Evolutionary conservation across 2,329 filamentous ascomycete species (phyloP).

Genomic region (Cladosporium colombiae): DNA sequence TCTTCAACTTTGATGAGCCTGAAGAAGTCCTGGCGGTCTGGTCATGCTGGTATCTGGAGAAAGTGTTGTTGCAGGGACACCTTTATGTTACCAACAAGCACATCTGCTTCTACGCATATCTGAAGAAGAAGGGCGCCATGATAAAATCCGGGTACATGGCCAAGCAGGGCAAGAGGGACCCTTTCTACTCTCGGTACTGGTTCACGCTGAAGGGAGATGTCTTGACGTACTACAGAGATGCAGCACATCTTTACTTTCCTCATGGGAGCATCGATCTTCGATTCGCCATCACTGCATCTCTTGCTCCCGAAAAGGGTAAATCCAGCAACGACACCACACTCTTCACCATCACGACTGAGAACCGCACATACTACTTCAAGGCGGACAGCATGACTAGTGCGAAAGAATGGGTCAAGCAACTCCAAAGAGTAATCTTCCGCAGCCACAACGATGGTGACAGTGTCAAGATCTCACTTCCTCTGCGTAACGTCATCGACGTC

Average conservation of each 20-base stretch:
- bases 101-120: conserved; percentile 94
- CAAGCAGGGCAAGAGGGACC: conserved; percentile 86
- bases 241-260: conserved; percentile 86
- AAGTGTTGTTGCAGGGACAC: conserved; percentile 87
- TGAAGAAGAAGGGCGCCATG: conserved; percentile 84
- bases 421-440: conserved; percentile 93
- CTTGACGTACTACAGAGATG: conserved; percentile 82
- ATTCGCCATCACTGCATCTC: conserved; percentile 83
- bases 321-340: conserved; percentile 64
- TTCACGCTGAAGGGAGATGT: conserved; percentile 91
- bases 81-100: conserved; percentile 93
- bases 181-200: conserved; percentile 88
- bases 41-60: conserved; percentile 89
- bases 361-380: conserved; percentile 81
- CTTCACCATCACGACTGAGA: conserved; percentile 79
- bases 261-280: conserved; percentile 88
- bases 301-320: conserved; percentile 56
- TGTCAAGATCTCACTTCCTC: conserved; percentile 90
- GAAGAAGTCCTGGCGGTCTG: conserved; percentile 92
- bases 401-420: conserved; percentile 92
- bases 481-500: conserved; percentile 86
- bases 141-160: conserved; percentile 85
- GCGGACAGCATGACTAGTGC: conserved; percentile 86
- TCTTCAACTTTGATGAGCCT: conserved; percentile 77
- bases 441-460: conserved; percentile 96